Evolutionary conservation across 352 stramenopile genomes (phyloP).

Genomic region (Peronospora destructor): DNA sequence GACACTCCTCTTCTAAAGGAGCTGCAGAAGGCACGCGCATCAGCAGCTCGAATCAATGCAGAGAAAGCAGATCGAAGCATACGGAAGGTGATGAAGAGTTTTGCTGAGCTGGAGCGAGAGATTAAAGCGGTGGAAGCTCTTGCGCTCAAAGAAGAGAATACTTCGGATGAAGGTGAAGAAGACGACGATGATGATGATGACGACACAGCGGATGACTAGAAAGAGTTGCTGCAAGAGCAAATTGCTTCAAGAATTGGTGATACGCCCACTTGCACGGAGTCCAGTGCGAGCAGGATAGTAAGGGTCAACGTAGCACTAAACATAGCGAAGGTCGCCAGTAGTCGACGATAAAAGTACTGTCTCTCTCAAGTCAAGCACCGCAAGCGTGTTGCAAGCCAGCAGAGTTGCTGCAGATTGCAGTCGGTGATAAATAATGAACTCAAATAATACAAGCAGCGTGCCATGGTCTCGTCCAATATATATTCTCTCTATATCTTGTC

Average conservation of each 20-base stretch:
- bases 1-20: conserved; percentile 58
- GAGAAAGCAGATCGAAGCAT: conserved; percentile 66
- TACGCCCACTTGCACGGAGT: background rate
- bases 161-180: conserved; percentile 40
- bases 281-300: background rate
- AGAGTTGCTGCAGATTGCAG: background rate
- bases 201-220: conserved; percentile 26
- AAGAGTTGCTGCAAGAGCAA: background rate
- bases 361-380: background rate
- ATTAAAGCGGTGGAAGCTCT: conserved; percentile 61
- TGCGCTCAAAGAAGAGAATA: conserved; percentile 45
- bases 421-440: background rate
- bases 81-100: conserved; percentile 64
- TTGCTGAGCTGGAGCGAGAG: conserved; percentile 59
- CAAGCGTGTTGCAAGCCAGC: background rate
- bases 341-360: conserved; percentile 16
- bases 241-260: background rate
- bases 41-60: conserved; percentile 47
- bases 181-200: conserved; percentile 25
- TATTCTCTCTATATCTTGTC: conserved; percentile 12
- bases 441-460: conserved; percentile 11
- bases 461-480: conserved; percentile 26
- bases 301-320: background rate
- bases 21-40: conserved; percentile 45
- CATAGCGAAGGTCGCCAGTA: background rate